Evolutionary conservation across 768 basidiomycete species (phyloP).

Genomic region (Naganishia friedmannii): DNA sequence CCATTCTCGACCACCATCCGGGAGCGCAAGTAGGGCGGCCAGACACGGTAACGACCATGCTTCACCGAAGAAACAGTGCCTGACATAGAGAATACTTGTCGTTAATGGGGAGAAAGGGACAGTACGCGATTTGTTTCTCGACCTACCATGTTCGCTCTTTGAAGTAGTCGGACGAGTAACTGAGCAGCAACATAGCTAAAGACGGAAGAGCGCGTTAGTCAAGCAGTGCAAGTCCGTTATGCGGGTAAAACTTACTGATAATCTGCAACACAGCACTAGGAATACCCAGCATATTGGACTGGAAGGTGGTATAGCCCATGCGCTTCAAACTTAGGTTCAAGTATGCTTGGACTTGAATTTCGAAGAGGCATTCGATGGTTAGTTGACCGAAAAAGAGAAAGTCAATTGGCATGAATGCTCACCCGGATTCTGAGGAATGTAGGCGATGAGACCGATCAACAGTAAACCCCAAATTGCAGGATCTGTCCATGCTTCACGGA

Average conservation of each 20-base stretch:
- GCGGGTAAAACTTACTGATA: constrained; percentile 22
- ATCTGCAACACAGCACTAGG: constrained; percentile 62
- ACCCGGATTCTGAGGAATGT: constrained; percentile 24
- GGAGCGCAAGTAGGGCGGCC: constrained; percentile 29
- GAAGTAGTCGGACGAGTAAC: constrained; percentile 60
- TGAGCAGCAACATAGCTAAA: constrained; percentile 55
- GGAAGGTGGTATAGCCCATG: constrained; percentile 64
- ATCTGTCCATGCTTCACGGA: constrained; percentile 30
- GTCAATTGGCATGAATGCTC: neutral
- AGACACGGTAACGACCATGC: constrained; percentile 33
- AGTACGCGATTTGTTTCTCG: too few species aligned
- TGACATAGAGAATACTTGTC: neutral
- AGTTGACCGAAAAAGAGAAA: neutral
- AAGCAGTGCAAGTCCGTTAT: too few species aligned
- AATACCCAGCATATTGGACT: constrained; percentile 64
- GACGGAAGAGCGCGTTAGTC: neutral
- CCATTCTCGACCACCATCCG: constrained; percentile 31
- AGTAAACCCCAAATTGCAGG: constrained; percentile 30
- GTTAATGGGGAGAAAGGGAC: neutral
- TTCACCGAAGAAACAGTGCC: constrained; percentile 33
- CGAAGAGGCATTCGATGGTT: constrained; percentile 55
- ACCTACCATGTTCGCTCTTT: constrained; percentile 57
- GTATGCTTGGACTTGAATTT: constrained; percentile 63
- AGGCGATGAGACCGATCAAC: constrained; percentile 28
- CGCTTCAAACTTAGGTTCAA: constrained; percentile 63